phyloP scores from a whole-genome alignment of 148 eudicot genomes.

The Dysphania ambrosioides region DNA sequence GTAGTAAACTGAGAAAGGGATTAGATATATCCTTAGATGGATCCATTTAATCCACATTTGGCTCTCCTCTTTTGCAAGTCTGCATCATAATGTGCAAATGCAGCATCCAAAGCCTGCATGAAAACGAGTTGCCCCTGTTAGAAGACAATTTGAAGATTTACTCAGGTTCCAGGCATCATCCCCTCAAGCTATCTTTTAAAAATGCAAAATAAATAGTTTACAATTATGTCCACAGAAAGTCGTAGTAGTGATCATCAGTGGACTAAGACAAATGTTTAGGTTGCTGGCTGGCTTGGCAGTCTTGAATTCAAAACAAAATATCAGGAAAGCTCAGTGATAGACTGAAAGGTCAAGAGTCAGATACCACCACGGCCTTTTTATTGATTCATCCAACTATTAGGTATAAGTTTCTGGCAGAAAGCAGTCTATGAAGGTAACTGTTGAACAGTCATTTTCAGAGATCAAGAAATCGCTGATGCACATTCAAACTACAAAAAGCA shows the following conservation, averaged over 20 bases:
- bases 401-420: background rate
- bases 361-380: background rate
- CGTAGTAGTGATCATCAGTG: background rate
- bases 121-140: background rate
- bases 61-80: background rate
- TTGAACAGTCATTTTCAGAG: background rate
- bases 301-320: too few species aligned
- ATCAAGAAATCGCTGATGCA: background rate
- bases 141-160: background rate
- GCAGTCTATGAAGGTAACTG: background rate
- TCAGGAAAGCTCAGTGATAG: background rate
- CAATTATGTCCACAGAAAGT: background rate
- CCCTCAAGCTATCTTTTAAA: too few species aligned
- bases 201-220: background rate
- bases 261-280: background rate
- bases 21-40: background rate
- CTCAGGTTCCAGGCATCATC: background rate
- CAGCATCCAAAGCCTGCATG: background rate
- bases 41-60: background rate
- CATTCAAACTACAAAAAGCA: background rate
- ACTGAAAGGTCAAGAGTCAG: background rate
- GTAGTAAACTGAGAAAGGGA: background rate
- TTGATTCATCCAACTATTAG: background rate
- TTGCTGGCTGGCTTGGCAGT: background rate
- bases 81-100: background rate